Evolutionary conservation across 768 basidiomycete species (phyloP).

Genomic region (Boletus rubescentipes): DNA sequence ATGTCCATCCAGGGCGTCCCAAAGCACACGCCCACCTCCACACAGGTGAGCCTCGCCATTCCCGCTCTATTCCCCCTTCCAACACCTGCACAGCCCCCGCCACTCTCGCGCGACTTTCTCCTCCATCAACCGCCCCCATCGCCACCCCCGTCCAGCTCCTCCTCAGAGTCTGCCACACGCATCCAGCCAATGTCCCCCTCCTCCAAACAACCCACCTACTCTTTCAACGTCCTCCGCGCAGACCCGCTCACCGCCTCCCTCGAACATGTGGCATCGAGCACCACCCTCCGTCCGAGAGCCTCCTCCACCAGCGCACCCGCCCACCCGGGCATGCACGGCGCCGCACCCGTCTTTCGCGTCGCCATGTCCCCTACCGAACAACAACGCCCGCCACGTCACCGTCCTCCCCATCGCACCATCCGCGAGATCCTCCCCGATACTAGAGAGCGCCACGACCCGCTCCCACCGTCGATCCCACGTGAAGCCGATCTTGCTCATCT

Average conservation of each 20-base stretch:
- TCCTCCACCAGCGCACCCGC: constrained; percentile 8
- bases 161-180: constrained; percentile 28
- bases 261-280: constrained; percentile 45
- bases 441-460: constrained; percentile 26
- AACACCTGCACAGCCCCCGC: background rate
- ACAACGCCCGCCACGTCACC: constrained; percentile 17
- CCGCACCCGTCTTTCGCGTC: constrained; percentile 40
- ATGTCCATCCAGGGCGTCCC: constrained; percentile 22
- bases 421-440: constrained; percentile 29
- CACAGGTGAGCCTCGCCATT: constrained; percentile 6
- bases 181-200: constrained; percentile 15
- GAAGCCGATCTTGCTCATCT: constrained; percentile 30
- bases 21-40: background rate
- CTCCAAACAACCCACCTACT: constrained; percentile 26
- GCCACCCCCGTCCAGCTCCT: constrained; percentile 27
- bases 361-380: constrained; percentile 27
- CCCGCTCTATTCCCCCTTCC: constrained; percentile 5
- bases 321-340: constrained; percentile 32
- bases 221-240: constrained; percentile 47
- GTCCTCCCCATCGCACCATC: constrained; percentile 13
- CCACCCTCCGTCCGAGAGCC: constrained; percentile 36
- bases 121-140: constrained; percentile 19
- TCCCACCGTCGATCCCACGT: constrained; percentile 30
- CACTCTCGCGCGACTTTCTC: constrained; percentile 3
- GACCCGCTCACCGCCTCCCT: constrained; percentile 42